Evolutionary conservation across 2,329 filamentous ascomycete species (phyloP).

Genomic region (Teratosphaeria epicoccoides): DNA sequence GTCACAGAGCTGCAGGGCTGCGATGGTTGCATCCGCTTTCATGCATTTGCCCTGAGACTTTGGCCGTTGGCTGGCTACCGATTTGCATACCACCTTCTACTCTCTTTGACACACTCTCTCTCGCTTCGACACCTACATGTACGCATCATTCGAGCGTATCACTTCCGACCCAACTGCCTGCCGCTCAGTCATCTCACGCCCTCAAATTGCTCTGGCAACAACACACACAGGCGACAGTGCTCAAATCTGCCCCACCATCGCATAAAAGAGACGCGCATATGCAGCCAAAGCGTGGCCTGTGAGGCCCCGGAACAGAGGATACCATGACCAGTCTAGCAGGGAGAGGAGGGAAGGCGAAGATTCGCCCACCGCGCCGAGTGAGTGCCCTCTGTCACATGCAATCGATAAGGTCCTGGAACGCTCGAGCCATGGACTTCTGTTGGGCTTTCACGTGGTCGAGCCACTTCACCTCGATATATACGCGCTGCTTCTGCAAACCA

Average conservation of each 20-base stretch:
- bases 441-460: not conserved
- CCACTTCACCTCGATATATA: not conserved
- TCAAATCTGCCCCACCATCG: conserved; percentile 1
- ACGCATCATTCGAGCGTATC: too few relatives aligned
- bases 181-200: not conserved
- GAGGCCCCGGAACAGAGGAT: not conserved
- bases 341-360: conserved; percentile 47
- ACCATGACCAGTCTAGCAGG: conserved; percentile 37
- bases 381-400: conserved; percentile 26
- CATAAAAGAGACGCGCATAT: not conserved
- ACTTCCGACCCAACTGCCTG: not conserved
- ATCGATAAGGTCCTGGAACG: not conserved
- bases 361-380: conserved; percentile 58
- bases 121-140: too few relatives aligned
- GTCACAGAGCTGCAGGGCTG: not conserved
- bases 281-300: not conserved
- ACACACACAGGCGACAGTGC: not conserved
- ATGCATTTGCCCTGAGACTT: not conserved
- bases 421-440: not conserved
- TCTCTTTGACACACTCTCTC: not conserved
- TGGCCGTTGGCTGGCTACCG: not conserved
- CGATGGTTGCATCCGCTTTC: not conserved
- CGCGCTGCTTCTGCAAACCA: too few relatives aligned
- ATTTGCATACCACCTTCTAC: not conserved
- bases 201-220: too few relatives aligned